Conservation (phyloP, 768 basidiomycete species). For the Tremella fuciformis region DNA sequence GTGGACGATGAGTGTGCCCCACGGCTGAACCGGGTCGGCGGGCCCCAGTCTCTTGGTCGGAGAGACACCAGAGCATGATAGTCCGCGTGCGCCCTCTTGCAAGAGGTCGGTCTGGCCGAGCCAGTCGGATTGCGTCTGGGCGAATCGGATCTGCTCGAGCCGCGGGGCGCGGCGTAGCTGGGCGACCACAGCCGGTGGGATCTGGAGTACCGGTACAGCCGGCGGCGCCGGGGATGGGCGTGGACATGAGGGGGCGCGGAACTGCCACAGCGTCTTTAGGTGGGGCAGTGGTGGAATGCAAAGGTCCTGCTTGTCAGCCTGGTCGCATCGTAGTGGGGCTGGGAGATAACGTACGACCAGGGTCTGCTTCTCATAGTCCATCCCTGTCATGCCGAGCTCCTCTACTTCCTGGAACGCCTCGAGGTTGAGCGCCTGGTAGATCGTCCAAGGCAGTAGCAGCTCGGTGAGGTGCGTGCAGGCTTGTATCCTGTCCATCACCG, state of each 20-base stretch:
- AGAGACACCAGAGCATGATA: not conserved
- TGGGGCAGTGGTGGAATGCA: not conserved
- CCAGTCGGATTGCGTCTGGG: not conserved
- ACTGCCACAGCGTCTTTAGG: not conserved
- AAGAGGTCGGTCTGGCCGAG: not conserved
- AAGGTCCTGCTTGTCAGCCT: slow-evolving; percentile 1
- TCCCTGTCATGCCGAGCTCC: not conserved
- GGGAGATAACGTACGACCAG: not conserved
- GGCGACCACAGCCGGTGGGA: not conserved
- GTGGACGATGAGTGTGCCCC: no score
- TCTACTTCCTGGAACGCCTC: slow-evolving; percentile 1
- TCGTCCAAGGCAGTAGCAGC: not conserved
- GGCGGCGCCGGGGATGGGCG: not conserved
- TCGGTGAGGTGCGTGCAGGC: not conserved
- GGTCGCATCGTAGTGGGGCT: not conserved
- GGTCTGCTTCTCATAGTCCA: not conserved
- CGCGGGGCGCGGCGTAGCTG: not conserved
- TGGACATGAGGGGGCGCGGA: not conserved
- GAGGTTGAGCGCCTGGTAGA: not conserved
- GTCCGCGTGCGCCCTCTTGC: not conserved
- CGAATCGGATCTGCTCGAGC: slow-evolving; percentile 6
- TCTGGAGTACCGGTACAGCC: not conserved
- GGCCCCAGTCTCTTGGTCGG: no score
- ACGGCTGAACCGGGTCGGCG: no score
- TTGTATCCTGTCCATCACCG: not conserved